Conservation (phyloP, 116 monocot species). For the Thalassia testudinum region DNA sequence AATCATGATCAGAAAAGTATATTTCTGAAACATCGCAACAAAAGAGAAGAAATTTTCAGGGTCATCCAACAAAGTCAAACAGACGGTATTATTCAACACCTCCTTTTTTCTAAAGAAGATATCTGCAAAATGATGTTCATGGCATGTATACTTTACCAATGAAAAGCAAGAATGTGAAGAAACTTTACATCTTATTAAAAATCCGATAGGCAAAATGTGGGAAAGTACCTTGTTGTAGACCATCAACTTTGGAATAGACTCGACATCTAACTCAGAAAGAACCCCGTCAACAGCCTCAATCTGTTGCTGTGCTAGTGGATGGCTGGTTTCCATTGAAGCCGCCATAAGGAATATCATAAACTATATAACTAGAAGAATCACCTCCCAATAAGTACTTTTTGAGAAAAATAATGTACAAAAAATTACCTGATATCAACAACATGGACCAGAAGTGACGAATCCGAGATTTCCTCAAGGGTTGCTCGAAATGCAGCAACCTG, state of each 20-base stretch:
- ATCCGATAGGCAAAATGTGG: background rate
- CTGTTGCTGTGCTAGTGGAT: conserved; percentile 81
- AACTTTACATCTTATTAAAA: too few relatives aligned
- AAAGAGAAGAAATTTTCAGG: too few relatives aligned
- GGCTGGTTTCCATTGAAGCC: conserved; percentile 26
- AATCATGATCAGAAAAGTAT: too few relatives aligned
- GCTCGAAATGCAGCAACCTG: conserved; percentile 99
- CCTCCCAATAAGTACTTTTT: too few relatives aligned
- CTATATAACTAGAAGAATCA: too few relatives aligned
- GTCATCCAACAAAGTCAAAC: too few relatives aligned
- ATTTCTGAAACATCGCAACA: too few relatives aligned
- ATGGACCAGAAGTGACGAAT: conserved; percentile 85
- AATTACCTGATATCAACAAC: conserved; percentile 89
- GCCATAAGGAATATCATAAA: background rate
- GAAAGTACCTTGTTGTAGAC: conserved; percentile 88
- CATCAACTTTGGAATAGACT: conserved; percentile 65
- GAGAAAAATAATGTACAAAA: background rate
- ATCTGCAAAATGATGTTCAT: too few relatives aligned
- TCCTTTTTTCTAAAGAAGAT: too few relatives aligned
- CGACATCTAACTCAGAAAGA: conserved; percentile 70
- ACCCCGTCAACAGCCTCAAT: conserved; percentile 78
- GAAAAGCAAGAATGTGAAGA: too few relatives aligned
- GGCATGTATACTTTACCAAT: too few relatives aligned
- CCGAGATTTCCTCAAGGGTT: conserved; percentile 93
- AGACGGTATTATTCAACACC: too few relatives aligned